These are phyloP conservation scores for Carex scoparia DNA, from an alignment of 176 grass and related monocot genomes.

Conservation along the genomic window DNA sequence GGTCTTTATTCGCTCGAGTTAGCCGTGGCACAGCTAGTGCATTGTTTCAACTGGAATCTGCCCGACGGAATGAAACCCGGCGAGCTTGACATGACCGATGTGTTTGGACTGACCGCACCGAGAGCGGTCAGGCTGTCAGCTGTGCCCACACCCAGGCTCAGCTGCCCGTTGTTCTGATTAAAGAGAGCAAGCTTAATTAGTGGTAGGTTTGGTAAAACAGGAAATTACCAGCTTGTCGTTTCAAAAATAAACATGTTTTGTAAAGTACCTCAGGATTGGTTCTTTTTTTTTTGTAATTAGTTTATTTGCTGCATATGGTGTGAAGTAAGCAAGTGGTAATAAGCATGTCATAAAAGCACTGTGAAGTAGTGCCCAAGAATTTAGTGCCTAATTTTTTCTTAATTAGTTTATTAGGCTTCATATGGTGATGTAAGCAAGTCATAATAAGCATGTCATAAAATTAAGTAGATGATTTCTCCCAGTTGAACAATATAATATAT, in stretches of 20 bases:
- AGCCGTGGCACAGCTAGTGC: slow-evolving; percentile 58
- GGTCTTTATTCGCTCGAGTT: slow-evolving; percentile 59
- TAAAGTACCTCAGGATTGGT: background rate
- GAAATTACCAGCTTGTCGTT: background rate
- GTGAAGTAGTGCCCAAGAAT: background rate
- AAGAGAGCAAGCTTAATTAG: background rate
- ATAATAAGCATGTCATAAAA: background rate
- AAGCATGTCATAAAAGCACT: background rate
- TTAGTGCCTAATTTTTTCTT: background rate
- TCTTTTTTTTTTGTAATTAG: background rate
- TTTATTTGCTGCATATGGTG: slow-evolving; percentile 3
- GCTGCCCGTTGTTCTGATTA: slow-evolving; percentile 26
- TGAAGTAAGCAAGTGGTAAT: background rate
- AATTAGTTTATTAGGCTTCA: background rate
- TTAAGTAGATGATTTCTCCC: too few relatives aligned
- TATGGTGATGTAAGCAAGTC: background rate
- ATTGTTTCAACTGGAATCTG: slow-evolving; percentile 68
- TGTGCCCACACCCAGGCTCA: slow-evolving; percentile 56
- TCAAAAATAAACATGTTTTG: background rate
- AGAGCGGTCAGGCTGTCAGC: slow-evolving; percentile 55
- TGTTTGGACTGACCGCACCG: slow-evolving; percentile 86
- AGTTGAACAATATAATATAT: too few relatives aligned
- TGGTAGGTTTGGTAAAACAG: background rate
- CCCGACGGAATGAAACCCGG: slow-evolving; percentile 65
- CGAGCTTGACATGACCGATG: slow-evolving; percentile 84